These are phyloP conservation scores for Suillus brevipes DNA, from an alignment of 768 basidiomycete genomes.

Conservation along the genomic window DNA sequence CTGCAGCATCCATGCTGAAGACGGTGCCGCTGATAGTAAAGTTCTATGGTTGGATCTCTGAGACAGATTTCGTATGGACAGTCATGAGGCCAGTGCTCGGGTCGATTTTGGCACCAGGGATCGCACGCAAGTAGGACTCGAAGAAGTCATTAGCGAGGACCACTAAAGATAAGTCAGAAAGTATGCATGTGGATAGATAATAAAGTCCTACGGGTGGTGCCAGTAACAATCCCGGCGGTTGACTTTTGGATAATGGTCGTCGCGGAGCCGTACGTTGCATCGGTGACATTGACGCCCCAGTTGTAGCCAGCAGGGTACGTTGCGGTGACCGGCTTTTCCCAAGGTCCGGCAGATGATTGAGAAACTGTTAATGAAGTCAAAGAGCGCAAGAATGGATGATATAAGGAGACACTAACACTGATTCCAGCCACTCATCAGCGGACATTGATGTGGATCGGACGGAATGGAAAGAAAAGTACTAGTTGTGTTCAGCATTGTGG, in stretches of 20 bases:
- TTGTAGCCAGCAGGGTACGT: conserved; percentile 19
- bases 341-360: not conserved
- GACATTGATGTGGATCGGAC: no score
- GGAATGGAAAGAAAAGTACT: no score
- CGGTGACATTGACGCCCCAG: conserved; percentile 21
- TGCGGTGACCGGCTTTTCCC: conserved; percentile 14
- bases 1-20: conserved; percentile 7
- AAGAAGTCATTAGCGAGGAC: conserved; percentile 15
- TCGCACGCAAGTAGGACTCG: not conserved
- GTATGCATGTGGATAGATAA: not conserved
- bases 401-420: no score
- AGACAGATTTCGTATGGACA: not conserved
- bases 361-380: no score
- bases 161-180: conserved; percentile 3
- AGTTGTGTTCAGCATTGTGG: no score
- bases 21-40: conserved; percentile 7
- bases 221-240: conserved; percentile 22
- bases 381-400: no score
- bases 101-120: conserved; percentile 5
- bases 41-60: conserved; percentile 7
- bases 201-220: conserved; percentile 15
- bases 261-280: conserved; percentile 4
- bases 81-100: not conserved
- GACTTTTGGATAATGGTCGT: conserved; percentile 12
- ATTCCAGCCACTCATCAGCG: no score